Evolutionary conservation across 2,329 filamentous ascomycete genomes (phyloP).

Genomic region (Penicillium janthinellum): DNA sequence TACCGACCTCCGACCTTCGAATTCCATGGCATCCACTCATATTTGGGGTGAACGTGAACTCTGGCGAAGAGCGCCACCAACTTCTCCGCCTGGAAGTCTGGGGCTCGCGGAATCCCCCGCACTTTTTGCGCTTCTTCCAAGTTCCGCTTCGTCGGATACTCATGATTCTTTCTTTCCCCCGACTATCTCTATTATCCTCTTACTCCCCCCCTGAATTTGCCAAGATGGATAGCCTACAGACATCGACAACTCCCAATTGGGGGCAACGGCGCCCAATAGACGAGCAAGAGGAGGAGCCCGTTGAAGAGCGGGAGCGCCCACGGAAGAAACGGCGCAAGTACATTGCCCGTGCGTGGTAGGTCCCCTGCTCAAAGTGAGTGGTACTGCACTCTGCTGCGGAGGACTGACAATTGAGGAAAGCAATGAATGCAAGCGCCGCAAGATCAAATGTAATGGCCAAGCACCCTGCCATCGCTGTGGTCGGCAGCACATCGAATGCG

Average conservation of each 20-base stretch:
- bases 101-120: conserved; percentile 22
- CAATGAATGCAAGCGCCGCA: conserved; percentile 65
- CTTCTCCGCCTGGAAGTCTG: neutral
- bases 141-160: neutral
- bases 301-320: conserved; percentile 43
- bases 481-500: conserved; percentile 41
- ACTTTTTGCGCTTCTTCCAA: conserved; percentile 5
- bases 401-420: conserved; percentile 33
- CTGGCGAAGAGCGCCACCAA: conserved; percentile 3
- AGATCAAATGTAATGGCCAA: conserved; percentile 68
- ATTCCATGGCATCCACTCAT: too few species aligned
- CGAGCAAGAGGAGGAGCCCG: conserved; percentile 5
- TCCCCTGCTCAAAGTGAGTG: neutral
- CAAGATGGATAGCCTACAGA: conserved; percentile 10
- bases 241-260: conserved; percentile 4
- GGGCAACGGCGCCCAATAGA: conserved; percentile 7
- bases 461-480: conserved; percentile 64
- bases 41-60: neutral
- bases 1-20: neutral
- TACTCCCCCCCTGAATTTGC: neutral
- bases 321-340: conserved; percentile 64
- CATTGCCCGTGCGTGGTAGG: conserved; percentile 65
- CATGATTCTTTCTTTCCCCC: neutral
- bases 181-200: neutral
- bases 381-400: too few species aligned